Base-by-base conservation (phyloP, 2,329 filamentous ascomycete species). In the Gnomoniopsis sp. region DNA sequence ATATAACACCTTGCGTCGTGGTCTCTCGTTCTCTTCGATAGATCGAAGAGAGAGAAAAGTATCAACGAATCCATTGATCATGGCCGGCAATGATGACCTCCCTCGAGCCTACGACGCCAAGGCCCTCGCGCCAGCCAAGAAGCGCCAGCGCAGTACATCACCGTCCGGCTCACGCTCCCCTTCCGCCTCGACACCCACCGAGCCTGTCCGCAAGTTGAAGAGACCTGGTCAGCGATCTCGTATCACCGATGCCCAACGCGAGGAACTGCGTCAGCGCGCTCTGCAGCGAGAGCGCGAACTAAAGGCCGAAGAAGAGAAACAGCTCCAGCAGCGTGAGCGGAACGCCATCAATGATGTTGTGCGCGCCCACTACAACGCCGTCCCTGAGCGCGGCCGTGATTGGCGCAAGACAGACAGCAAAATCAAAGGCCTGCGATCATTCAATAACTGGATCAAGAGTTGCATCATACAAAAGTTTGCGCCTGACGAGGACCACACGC, bases 361-460 rank as follows among this genome's bases (percentile, higher is more conserved):
- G 51, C 86, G 88, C 53, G 88, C 96, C 65, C 93, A 97, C 74
- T 99, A 99, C 81, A 99, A 99, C 74, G 88, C 90, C 41, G 93
- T 98, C 0, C 93, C 93, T 0, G 90, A 99, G 77, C 86, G 93
- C 33, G 95, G 95, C 14, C 86, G 93, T 55, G 92, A 97, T 69
- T 99, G 95, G 93, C 86, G 95, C 52, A 91, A 89, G 71, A 96
- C 91, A 7, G 92, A 96, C 68, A 96, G 90, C 73, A 89, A 90
- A 68, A 99, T 99, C 78, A 96, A 96, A 76, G 95, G 95, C 0
- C 78, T 99, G 55, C 86, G 95, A 55, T 91, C 89, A 65, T 95
- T 96, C 79, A 99, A 99, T 77, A 99, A 99, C 74, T 99, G 95
- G 95, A 85, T 99, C 75, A 99, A 99, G 80, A 96, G 91, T 70